phyloP scores from a whole-genome alignment of 1,139 yeast genomes.

The Lodderomyces jiufengensis region DNA sequence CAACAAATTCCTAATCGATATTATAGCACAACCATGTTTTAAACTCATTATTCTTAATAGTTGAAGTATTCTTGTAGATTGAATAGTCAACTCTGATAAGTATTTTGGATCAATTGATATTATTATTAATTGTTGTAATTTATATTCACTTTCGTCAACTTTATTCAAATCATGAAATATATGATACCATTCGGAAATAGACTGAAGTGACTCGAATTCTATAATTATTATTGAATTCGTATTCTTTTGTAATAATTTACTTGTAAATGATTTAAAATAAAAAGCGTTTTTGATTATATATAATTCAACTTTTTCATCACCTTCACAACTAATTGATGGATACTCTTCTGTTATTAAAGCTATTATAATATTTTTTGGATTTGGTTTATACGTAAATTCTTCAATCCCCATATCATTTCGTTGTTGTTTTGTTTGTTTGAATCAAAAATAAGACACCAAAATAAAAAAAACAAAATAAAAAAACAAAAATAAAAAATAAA shows the following conservation, averaged over 20 bases:
- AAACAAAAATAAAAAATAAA: conserved; percentile 1
- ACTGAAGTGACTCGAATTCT: conserved; percentile 1
- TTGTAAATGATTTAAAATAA: conserved; percentile 9
- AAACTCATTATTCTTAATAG: conserved; percentile 47
- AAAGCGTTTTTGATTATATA: conserved; percentile 1
- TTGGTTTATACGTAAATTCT: background rate
- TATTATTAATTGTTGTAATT: conserved; percentile 10
- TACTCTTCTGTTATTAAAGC: background rate
- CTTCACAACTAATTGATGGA: conserved; percentile 2
- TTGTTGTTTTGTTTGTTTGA: no score
- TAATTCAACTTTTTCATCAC: conserved; percentile 1
- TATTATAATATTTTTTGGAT: background rate
- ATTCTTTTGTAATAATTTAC: conserved; percentile 13
- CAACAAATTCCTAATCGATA: conserved; percentile 5
- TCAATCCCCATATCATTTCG: conserved; percentile 2
- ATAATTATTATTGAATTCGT: conserved; percentile 1
- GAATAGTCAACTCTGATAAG: conserved; percentile 15
- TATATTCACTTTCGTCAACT: no score
- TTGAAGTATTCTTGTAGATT: conserved; percentile 44
- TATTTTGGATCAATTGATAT: conserved; percentile 18
- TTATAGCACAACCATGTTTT: conserved; percentile 28
- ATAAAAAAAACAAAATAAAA: conserved; percentile 1
- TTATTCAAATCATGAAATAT: background rate
- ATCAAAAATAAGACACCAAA: background rate
- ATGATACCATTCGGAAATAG: background rate